Base-by-base conservation (phyloP, 176 grass and related monocot genomes). In the Themeda triandra region DNA sequence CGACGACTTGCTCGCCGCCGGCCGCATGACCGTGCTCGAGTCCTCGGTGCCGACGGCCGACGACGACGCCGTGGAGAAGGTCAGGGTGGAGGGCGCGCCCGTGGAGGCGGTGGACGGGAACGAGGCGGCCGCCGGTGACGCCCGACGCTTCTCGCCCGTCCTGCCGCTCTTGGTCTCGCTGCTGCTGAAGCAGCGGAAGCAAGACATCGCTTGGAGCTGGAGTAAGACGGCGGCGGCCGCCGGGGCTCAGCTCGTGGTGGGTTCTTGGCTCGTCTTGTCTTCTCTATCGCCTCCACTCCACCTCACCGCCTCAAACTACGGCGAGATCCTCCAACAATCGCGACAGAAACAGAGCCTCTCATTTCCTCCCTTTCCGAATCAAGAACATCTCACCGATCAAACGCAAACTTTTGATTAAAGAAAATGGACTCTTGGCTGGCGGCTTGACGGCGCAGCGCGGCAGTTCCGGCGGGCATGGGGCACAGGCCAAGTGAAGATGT, bases 1-100 rank as follows among this genome's bases (percentile, higher is more conserved):
- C 2, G 85, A 88, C 44, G 92, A 92, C 78, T 63, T 89, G 87
- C 69, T 87, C 77, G 59, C 29, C 7, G 24, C 73, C 21, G 66
- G 73, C 37, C 73, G 76, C 53, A 2, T 71, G 10, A 69, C 53
- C 48, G 40, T n/a, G 81, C 54, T 9, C 4, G 85, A 78, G 64
- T 76, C 63, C 63, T 71, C 82, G 48, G 76, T 85, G 81, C 17
- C 72, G 63, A 58, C 42, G 69, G 46, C 76, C 64, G 76, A 85
- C 40, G 76, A 82, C 40, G 77, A 79, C 18, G 41, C 72, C 39
- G 60, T 44, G 29, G 62, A 66, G 56, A 6, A 74, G 28, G 80
- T 82, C 79, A 83, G 23, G 79, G 28, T 56, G 75, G 69, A 80
- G 69, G 39, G n/a, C 3, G 75, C 51, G 45, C 30, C 73, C n/a